Evolutionary conservation across 495 filamentous ascomycete species (phyloP).

Genomic region (Xylaria nigripes): DNA sequence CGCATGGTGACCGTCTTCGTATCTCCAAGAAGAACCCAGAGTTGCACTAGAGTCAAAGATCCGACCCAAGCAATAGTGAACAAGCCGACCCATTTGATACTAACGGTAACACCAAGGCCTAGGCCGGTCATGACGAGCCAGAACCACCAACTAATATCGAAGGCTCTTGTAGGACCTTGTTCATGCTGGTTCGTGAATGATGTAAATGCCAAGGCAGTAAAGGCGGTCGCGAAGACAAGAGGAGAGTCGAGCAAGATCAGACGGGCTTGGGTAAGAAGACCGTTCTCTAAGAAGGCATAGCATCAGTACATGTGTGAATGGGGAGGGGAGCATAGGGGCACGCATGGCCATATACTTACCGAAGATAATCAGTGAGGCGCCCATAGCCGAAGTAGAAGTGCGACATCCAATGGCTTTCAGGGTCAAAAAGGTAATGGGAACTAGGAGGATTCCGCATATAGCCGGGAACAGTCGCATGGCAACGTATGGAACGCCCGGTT

Average conservation of each 20-base stretch:
- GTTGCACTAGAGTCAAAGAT: slow-evolving; percentile 76
- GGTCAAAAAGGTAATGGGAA: slow-evolving; percentile 89
- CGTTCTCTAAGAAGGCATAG: slow-evolving; percentile 63
- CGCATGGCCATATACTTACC: slow-evolving; percentile 44
- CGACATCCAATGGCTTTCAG: slow-evolving; percentile 86
- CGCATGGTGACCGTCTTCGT: slow-evolving; percentile 73
- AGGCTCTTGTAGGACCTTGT: slow-evolving; percentile 77
- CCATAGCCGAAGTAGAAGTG: slow-evolving; percentile 71
- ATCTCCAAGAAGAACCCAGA: slow-evolving; percentile 92
- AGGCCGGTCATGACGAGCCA: slow-evolving; percentile 86
- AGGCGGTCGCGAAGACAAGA: slow-evolving; percentile 83
- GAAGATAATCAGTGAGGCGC: slow-evolving; percentile 80
- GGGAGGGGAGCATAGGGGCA: slow-evolving; percentile 6
- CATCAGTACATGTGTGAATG: slow-evolving; percentile 8
- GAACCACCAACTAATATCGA: slow-evolving; percentile 91
- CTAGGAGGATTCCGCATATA: slow-evolving; percentile 73
- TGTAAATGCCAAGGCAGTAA: slow-evolving; percentile 83
- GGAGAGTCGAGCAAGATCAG: slow-evolving; percentile 95
- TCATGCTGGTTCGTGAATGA: slow-evolving; percentile 97
- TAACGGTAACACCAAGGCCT: slow-evolving; percentile 80
- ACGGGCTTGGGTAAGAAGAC: slow-evolving; percentile 85
- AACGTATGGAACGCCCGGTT: slow-evolving; percentile 91
- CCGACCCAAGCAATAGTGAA: slow-evolving; percentile 99
- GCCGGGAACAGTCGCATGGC: slow-evolving; percentile 94
- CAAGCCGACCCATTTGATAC: slow-evolving; percentile 97